Conservation (phyloP, 768 basidiomycete genomes). For the Kwoniella heveanensis region DNA sequence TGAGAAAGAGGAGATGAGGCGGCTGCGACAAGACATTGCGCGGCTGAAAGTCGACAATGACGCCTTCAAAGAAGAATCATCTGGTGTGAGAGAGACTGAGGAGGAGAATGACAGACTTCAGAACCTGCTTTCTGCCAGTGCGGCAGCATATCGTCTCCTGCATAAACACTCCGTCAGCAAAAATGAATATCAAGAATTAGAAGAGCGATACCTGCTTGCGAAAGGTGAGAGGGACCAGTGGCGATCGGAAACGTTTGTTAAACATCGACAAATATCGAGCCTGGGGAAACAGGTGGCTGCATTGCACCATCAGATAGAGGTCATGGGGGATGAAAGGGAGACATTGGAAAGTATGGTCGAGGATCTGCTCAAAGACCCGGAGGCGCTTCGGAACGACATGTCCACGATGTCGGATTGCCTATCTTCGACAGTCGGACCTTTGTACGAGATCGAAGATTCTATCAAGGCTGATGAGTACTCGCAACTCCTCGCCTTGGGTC, state of each 20-base stretch:
- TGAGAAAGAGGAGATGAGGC: background rate
- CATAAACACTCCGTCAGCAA: conserved; percentile 10
- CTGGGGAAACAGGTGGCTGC: background rate
- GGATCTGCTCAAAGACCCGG: background rate
- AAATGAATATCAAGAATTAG: conserved; percentile 5
- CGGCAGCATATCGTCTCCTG: conserved; percentile 14
- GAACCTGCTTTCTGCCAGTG: conserved; percentile 12
- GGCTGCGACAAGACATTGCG: background rate
- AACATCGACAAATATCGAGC: background rate
- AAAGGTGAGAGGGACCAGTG: conserved; percentile 9
- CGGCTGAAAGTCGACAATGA: background rate
- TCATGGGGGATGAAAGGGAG: background rate
- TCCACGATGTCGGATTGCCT: background rate
- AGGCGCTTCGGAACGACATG: background rate
- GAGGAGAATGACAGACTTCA: conserved; percentile 20
- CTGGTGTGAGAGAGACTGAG: background rate
- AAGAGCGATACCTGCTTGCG: conserved; percentile 8
- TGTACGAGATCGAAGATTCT: background rate
- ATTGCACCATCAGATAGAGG: conserved; percentile 8
- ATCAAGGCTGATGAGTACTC: background rate
- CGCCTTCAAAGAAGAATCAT: conserved; percentile 6
- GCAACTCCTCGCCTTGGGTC: conserved; percentile 9
- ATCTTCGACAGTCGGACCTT: background rate
- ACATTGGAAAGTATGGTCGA: background rate
- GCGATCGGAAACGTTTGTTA: background rate